Evolutionary conservation across 1,284 basidiomycete genomes (phyloP), one percentile per base, ranked within the genome.

Genomic region (Leccinum fallax): DNA sequence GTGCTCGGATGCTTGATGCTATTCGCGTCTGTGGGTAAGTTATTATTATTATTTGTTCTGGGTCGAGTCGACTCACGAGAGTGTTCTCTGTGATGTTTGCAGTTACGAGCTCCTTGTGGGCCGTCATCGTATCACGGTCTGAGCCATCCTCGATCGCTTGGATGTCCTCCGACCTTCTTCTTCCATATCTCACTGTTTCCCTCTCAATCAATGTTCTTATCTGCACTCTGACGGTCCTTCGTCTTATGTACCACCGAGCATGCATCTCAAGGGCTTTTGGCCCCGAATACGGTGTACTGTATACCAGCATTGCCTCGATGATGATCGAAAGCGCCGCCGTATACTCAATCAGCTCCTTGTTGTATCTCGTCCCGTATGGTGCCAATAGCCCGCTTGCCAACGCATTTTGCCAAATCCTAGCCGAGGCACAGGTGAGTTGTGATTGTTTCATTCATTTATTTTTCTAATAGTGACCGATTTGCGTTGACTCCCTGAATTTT

Each of bases 141-240:
- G 40, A 10, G 40, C 40, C 40, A 43, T 43, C 40, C 34, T 61
- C 30, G 13, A 62, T 1, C 2, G 59, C 63, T 10, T 73, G 72
- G 72, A 75, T 76, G 72, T 70, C 72, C n/a, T 72, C 73, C 48
- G 56, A 34, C 55, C 67, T 69, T 32, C 66, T 74, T 28, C 74
- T 76, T 51, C 74, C 72, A 0, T 74, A 71, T 40, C 61, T 76
- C 58, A 66, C 61, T 13, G 65, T 74, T 26, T 75, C 74, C n/a
- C 72, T 76, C 30, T 67, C 66, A 15, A 74, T 71, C 63, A 74
- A 74, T 34, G 61, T 75, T 53, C 11, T 67, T 57, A 66, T 76
- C 24, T 72, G 69, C 49, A 56, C 72, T 15, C 61, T 74, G 28
- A 74, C 72, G 0, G 71, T 76, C 57, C 1, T 71, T 24, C 74